A percentile compares a stretch with the other conserved stretches of the same genome.
phyloP scores from a whole-genome alignment of 495 filamentous ascomycete species.

The Talaromyces wortmannii region DNA sequence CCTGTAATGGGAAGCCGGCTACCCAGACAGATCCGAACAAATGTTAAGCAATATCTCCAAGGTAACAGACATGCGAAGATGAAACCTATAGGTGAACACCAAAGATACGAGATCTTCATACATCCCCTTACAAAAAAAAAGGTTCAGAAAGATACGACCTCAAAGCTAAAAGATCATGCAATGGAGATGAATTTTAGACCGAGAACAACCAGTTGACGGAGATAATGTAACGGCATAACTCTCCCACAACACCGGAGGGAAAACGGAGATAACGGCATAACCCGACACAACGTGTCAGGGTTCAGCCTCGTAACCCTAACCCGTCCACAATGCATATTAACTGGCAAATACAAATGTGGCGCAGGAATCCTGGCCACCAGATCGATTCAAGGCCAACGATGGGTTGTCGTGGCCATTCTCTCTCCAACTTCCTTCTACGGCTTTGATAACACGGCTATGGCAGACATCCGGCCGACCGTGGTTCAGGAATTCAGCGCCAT shows the following conservation, averaged over 20 bases:
- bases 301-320: background rate
- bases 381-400: slow-evolving; percentile 7
- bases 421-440: slow-evolving; percentile 45
- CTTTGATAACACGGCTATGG: slow-evolving; percentile 57
- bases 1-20: no score
- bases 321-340: background rate
- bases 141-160: background rate
- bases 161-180: background rate
- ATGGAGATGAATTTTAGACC: background rate
- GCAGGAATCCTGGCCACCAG: background rate
- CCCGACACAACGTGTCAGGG: background rate
- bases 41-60: background rate
- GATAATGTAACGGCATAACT: background rate
- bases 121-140: no score
- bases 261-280: background rate
- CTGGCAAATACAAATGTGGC: background rate
- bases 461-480: slow-evolving; percentile 49
- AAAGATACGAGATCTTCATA: no score
- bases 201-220: background rate
- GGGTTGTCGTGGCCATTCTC: slow-evolving; percentile 41
- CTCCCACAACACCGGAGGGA: background rate
- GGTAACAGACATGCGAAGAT: background rate
- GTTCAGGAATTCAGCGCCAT: slow-evolving; percentile 41
- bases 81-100: background rate
- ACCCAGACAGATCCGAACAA: no score